phyloP scores from a whole-genome alignment of 495 filamentous ascomycete genomes.

The Peziza echinospora region DNA sequence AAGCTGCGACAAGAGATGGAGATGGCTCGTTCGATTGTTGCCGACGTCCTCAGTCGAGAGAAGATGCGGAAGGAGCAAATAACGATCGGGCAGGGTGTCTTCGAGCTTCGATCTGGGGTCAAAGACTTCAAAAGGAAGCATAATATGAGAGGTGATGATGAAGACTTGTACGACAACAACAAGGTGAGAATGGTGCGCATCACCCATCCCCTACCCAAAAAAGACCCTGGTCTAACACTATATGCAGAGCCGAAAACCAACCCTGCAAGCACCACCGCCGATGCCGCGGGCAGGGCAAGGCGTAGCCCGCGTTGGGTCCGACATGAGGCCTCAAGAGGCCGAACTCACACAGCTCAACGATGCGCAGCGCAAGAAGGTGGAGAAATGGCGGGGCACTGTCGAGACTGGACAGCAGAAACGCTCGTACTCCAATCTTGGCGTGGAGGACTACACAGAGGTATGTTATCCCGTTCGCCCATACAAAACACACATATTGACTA shows the following conservation, averaged over 20 bases:
- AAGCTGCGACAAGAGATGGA: conserved; percentile 80
- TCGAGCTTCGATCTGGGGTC: conserved; percentile 54
- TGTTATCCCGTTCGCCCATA: conserved; percentile 49
- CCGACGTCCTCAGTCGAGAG: conserved; percentile 58
- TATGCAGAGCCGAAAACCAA: conserved; percentile 30
- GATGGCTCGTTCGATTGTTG: conserved; percentile 60
- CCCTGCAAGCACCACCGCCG: conserved; percentile 29
- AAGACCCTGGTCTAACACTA: conserved; percentile 10
- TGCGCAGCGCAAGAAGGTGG: conserved; percentile 59
- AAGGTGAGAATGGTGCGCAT: conserved; percentile 47
- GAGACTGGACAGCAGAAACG: neutral
- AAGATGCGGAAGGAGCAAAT: conserved; percentile 54
- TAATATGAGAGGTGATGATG: conserved; percentile 77
- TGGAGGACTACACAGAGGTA: conserved; percentile 63
- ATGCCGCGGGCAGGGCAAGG: conserved; percentile 25
- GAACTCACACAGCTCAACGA: conserved; percentile 61
- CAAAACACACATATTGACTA: conserved; percentile 6
- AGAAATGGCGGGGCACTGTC: conserved; percentile 37
- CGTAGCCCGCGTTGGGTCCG: neutral
- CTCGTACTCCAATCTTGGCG: neutral
- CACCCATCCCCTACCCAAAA: no score
- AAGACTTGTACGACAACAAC: conserved; percentile 69
- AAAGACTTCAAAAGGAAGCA: conserved; percentile 75
- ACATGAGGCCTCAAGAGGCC: conserved; percentile 35
- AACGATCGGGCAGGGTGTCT: conserved; percentile 47